Evolutionary conservation across 208 protist genomes (phyloP), one percentile per base, ranked within the genome.

Genomic region (Crithidia fasciculata): DNA sequence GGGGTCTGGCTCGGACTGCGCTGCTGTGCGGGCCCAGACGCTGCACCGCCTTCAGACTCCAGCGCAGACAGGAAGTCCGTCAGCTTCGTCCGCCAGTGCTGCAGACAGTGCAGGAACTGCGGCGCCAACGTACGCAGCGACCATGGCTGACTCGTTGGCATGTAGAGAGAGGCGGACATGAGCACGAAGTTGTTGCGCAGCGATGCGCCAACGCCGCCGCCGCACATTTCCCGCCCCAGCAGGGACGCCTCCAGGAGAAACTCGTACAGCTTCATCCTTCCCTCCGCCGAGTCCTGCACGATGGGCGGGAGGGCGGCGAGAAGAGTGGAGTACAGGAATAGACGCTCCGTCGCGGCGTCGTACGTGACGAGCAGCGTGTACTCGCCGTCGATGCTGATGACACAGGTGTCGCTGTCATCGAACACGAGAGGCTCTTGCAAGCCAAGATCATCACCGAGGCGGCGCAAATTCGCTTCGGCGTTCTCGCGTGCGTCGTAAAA

Each of bases 301-400:
- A 62, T 7, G 6, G 63, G 36, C 2, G 88, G 85, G 19, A 95
- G 74, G 0, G 74, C 37, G 15, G 87, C 85, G 12, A 93, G 66
- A n/a, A 95, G 72, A 2, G 90, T 90, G 28, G 83, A 81, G 80
- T 95, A 95, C 8, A 92, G 49, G 65, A 80, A 92, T 0, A 95
- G 78, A n/a, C 90, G 62, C 78, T 93, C 84, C 57, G 90, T 93
- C 57, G 61, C 71, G 6, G 74, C 74, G 71, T 95, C 88, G 76
- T 85, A 93, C 16, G 86, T 91, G 52, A 95, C 58, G 15, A 95
- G 64, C 39, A 95, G 69, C 57, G 81, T 92, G 71, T 88, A 89
- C 63, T 78, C 66, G n/a, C 73, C 82, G 59, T 88, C 86, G 71
- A 92, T 74, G 65, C 74, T 87, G 54, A 95, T 76, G 44, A 91